Evolutionary conservation across 2,329 filamentous ascomycete genomes (phyloP).

Genomic region (Pestalotiopsis sp.): DNA sequence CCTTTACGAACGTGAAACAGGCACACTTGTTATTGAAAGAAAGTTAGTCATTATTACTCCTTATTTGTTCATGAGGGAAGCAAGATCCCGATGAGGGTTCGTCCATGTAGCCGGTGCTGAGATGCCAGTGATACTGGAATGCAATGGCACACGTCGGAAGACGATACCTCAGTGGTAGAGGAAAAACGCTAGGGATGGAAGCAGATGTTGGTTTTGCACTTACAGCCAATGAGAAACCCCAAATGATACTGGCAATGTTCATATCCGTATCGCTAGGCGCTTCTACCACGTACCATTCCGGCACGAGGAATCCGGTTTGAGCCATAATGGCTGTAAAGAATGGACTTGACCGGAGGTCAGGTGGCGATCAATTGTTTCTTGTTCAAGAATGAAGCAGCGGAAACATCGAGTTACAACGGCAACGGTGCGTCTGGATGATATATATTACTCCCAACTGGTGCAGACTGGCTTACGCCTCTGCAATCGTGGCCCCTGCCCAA

Average conservation of each 20-base stretch:
- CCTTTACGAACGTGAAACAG: conserved; percentile 29
- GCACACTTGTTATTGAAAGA: conserved; percentile 22
- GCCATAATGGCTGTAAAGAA: not conserved
- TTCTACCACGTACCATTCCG: conserved; percentile 6
- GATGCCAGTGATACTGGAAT: not conserved
- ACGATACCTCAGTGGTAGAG: not conserved
- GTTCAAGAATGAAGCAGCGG: not conserved
- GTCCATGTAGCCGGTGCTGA: not conserved
- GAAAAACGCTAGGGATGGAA: not conserved
- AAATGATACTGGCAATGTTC: conserved; percentile 32
- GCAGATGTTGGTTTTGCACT: not conserved
- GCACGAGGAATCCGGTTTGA: conserved; percentile 11
- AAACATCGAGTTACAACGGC: not conserved
- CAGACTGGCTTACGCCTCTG: not conserved
- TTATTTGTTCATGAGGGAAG: not conserved
- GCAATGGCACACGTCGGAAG: not conserved
- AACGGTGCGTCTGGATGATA: not conserved
- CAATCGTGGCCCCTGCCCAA: not conserved
- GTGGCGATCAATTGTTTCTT: not conserved
- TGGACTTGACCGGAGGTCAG: not conserved
- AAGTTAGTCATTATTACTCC: not conserved
- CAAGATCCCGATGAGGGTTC: not conserved
- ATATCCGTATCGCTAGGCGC: conserved; percentile 21
- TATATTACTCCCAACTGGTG: not conserved
- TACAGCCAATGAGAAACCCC: conserved; percentile 30